Base-by-base conservation (phyloP, 2,329 filamentous ascomycete genomes). In the Penicillium sp. region DNA sequence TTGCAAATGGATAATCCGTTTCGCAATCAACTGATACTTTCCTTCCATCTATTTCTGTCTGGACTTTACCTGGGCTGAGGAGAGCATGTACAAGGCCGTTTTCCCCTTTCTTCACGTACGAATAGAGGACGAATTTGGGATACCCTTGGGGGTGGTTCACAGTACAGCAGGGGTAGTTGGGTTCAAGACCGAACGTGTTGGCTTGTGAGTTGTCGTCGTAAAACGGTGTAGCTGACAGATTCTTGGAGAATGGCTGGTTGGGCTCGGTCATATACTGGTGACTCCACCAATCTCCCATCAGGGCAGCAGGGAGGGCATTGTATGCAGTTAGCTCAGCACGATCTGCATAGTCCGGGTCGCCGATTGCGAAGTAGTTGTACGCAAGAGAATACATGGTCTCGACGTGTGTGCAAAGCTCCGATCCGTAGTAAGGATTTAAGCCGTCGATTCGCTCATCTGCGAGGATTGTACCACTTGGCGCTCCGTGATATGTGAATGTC, bases 91-190 rank as follows among this genome's bases (percentile, higher is more conserved):
- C 80, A 14, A 85, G 62, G 3, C 79, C 80, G n/a, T 73, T 70
- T 3, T 72, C 63, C 3, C 77, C 79, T 3, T 75, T 67, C 10
- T 63, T 65, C 6, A 80, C 76, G 69, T 77, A 85, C 57, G 77
- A 78, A 55, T 77, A 74, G 10, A 80, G 76, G 1, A 82, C 66
- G 55, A 82, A 85, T 61, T 85, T 85, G 0, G 84, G 82, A 59
- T 80, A 83, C 9, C 80, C 84, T 62, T 85, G 82, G 1, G 78
- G 80, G 61, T 85, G 81, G 56, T 86, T 86, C 57, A 86, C 83
- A 1, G 83, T 84, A 62, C 83, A 86, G 69, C 83, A 86, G 1
- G 75, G 75, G 55, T 73, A 84, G 33, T 82, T 76, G 2, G 80
- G 80, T 55, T 83, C 81, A 14, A 84, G 70, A 1, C 81, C 82